phyloP scores from a whole-genome alignment of 306 rosid genomes.

The Crotalaria pallida region DNA sequence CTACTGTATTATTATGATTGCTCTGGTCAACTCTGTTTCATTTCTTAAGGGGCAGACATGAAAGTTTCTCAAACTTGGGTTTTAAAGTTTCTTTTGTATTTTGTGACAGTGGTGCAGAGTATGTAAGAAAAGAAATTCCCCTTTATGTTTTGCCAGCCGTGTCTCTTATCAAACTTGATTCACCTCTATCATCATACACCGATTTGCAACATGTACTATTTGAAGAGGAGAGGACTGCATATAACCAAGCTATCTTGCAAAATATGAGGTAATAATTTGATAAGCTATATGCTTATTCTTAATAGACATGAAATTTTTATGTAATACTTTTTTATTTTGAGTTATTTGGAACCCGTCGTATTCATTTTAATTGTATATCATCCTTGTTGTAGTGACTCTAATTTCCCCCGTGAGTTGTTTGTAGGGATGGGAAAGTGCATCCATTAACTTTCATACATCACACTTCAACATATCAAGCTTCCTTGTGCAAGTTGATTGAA shows the following conservation, averaged over 20 bases:
- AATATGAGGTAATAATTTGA: slow-evolving; percentile 64
- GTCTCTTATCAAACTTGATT: slow-evolving; percentile 60
- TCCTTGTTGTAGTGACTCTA: slow-evolving; percentile 15
- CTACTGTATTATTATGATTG: background rate
- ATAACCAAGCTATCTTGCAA: slow-evolving; percentile 77
- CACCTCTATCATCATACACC: slow-evolving; percentile 66
- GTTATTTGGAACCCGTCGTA: slow-evolving; percentile 6
- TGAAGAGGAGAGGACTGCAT: slow-evolving; percentile 92
- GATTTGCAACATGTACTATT: slow-evolving; percentile 83
- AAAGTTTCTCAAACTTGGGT: slow-evolving; percentile 20
- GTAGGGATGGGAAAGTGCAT: slow-evolving; percentile 85
- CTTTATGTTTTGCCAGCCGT: slow-evolving; percentile 71
- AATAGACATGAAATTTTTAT: background rate
- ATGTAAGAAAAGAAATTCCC: slow-evolving; percentile 83
- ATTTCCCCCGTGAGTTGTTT: slow-evolving; percentile 15
- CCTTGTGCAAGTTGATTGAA: slow-evolving; percentile 95
- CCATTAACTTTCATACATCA: slow-evolving; percentile 91
- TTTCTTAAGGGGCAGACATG: slow-evolving; percentile 1
- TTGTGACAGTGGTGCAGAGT: slow-evolving; percentile 84
- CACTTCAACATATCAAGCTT: slow-evolving; percentile 94
- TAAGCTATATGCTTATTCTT: slow-evolving; percentile 11
- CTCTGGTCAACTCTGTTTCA: slow-evolving; percentile 1
- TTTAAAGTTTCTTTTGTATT: slow-evolving; percentile 25
- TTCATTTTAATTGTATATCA: background rate
- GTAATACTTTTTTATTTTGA: slow-evolving; percentile 5